Base-by-base conservation (phyloP, 2,329 filamentous ascomycete species). In the Cyphellophora attinorum region DNA sequence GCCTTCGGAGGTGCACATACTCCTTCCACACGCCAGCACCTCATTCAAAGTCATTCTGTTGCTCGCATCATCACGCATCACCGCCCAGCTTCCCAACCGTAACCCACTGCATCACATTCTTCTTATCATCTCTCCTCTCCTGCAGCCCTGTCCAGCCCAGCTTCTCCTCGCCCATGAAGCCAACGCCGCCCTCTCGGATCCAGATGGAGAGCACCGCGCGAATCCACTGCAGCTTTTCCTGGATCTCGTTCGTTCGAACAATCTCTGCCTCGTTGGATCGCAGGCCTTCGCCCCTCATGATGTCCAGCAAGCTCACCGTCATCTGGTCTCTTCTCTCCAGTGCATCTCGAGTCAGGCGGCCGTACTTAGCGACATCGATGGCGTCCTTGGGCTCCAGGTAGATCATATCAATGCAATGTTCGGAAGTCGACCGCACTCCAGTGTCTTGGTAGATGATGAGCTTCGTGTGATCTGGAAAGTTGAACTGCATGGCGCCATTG, bases 381-480 rank as follows among this genome's bases (percentile, higher is more conserved):
- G 65, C 63, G 4, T 65, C 64, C 11, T 57, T 56, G 1, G 62
- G 54, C 1, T 64, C 64, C 4, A 69, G 56, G 35, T 67, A 64
- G 41, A 67, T 67, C 43, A 67, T 66, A 48, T 68, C 64, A 17
- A 66, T 39, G 29, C 42, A 29, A 27, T 41, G 46, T 54, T 56
- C 11, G 56, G 33, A 6, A 5, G 11, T 31, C n/a, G n/a, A n/a
- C 23, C 15, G 37, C 32, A 16, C 31, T 33, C 18, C 39, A 37
- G 32, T 43, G 36, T 25, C 29, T 8, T 30, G 54, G 4, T 64
- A 61, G 19, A 68, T 51, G n/a, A 67, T 57, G 10, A 69, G 54
- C 42, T 69, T 69, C 10, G 65, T 69, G 40, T 69, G 65, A 36
- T 69, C 65, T 2, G 65, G 65, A 44, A 68, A 69, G 43, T 69